These are phyloP conservation scores for Fusarium torulosum DNA, from an alignment of 2,329 filamentous ascomycete species.

Conservation along the genomic window DNA sequence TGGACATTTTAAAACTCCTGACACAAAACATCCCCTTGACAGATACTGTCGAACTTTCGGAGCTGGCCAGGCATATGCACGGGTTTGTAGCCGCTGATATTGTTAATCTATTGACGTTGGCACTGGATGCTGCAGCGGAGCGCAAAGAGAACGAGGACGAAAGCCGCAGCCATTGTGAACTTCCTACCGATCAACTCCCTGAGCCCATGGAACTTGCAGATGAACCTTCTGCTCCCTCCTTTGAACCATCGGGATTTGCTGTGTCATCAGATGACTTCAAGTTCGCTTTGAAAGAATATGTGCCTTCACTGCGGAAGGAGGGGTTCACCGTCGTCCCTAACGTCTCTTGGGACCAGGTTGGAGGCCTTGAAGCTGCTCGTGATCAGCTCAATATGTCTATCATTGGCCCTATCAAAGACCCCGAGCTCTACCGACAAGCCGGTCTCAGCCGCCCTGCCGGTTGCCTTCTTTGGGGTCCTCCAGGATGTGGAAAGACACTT, in stretches of 20 bases:
- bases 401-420: conserved; percentile 87
- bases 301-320: conserved; percentile 80
- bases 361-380: conserved; percentile 83
- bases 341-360: conserved; percentile 93
- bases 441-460: conserved; percentile 87
- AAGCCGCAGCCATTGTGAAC: conserved; percentile 1
- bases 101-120: conserved; percentile 68
- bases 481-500: conserved; percentile 95
- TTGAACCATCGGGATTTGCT: conserved; percentile 7
- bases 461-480: conserved; percentile 95
- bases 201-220: conserved; percentile 40
- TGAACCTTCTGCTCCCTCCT: background rate
- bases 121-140: conserved; percentile 56
- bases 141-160: conserved; percentile 35
- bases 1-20: conserved; percentile 81
- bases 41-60: conserved; percentile 77
- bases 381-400: conserved; percentile 87
- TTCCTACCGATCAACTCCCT: background rate
- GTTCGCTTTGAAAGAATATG: conserved; percentile 73
- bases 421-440: conserved; percentile 79
- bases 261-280: conserved; percentile 70
- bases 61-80: conserved; percentile 85
- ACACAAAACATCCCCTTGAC: conserved; percentile 74
- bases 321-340: conserved; percentile 95
- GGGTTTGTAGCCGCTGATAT: conserved; percentile 95